Evolutionary conservation across 2,329 filamentous ascomycete species (phyloP).

Genomic region (Coleophoma eucalyptorum): DNA sequence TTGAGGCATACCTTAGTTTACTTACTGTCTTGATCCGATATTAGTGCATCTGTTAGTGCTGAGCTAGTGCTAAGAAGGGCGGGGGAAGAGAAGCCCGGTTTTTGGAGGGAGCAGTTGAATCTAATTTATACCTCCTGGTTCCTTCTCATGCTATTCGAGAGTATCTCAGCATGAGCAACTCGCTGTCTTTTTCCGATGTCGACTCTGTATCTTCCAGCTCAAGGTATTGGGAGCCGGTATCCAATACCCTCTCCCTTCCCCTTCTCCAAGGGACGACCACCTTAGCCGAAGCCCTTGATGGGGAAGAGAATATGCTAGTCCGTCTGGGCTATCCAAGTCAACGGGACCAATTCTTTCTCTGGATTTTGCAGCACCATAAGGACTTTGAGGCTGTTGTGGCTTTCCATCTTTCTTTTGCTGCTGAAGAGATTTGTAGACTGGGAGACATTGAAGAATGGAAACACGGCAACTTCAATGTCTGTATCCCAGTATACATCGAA

Average conservation of each 20-base stretch:
- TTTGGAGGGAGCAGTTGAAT: too few relatives aligned
- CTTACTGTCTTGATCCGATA: too few relatives aligned
- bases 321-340: slow-evolving; percentile 11
- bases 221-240: not conserved
- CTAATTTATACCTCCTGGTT: too few relatives aligned
- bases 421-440: slow-evolving; percentile 12
- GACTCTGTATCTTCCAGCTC: too few relatives aligned
- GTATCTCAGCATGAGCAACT: too few relatives aligned
- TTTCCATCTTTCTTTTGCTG: slow-evolving; percentile 21
- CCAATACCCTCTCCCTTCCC: not conserved
- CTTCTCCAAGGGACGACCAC: slow-evolving; percentile 8
- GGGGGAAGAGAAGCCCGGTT: too few relatives aligned
- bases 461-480: slow-evolving; percentile 32
- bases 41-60: too few relatives aligned
- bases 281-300: not conserved
- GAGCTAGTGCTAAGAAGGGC: too few relatives aligned
- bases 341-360: slow-evolving; percentile 16
- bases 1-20: too few relatives aligned
- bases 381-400: slow-evolving; percentile 23
- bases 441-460: slow-evolving; percentile 25
- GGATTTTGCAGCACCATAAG: slow-evolving; percentile 10
- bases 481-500: slow-evolving; percentile 23
- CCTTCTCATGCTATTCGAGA: too few relatives aligned
- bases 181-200: too few relatives aligned
- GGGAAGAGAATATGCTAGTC: slow-evolving; percentile 8